A percentile compares a stretch with the other conserved stretches of the same genome.
Conservation (phyloP, 306 rosid genomes). For the Quercus ilex region DNA sequence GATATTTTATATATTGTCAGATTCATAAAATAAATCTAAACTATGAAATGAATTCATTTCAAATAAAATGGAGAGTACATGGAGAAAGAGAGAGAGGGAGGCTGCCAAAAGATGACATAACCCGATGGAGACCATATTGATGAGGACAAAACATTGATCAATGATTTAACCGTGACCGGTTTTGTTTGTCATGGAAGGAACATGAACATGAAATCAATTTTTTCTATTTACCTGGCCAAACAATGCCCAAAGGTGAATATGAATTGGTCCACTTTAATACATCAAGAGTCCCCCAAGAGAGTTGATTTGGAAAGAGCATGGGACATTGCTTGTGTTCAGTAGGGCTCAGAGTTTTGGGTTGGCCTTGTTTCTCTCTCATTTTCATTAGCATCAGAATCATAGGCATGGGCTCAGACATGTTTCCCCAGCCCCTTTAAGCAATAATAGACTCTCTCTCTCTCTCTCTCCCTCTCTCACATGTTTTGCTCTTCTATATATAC, state of each 20-base stretch:
- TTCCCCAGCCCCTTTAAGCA: slow-evolving; percentile 54
- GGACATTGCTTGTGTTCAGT: slow-evolving; percentile 12
- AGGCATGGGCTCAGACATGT: slow-evolving; percentile 63
- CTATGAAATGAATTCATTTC: no score
- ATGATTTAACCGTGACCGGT: slow-evolving; percentile 44
- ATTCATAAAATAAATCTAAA: no score
- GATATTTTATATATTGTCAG: no score
- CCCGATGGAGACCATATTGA: slow-evolving; percentile 32
- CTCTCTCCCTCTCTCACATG: slow-evolving; percentile 30
- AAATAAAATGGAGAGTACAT: no score
- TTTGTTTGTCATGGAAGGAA: slow-evolving; percentile 60
- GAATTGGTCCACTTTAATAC: slow-evolving; percentile 14
- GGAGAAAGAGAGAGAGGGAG: slow-evolving; percentile 31
- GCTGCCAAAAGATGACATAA: slow-evolving; percentile 31
- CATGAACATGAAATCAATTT: slow-evolving; percentile 43
- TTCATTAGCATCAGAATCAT: slow-evolving; percentile 49
- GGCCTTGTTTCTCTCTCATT: slow-evolving; percentile 15
- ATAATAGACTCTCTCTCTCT: slow-evolving; percentile 44
- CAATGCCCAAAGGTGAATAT: slow-evolving; percentile 12
- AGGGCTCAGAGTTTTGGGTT: not conserved
- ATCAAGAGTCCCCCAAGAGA: not conserved
- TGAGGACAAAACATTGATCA: slow-evolving; percentile 61
- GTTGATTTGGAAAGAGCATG: not conserved
- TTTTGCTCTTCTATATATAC: slow-evolving; percentile 44
- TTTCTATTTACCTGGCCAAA: slow-evolving; percentile 29